A percentile compares a stretch with the other conserved stretches of the same genome.
These are phyloP conservation scores for Phytophthora rubi DNA, from an alignment of 352 stramenopile genomes.

Conservation along the genomic window DNA sequence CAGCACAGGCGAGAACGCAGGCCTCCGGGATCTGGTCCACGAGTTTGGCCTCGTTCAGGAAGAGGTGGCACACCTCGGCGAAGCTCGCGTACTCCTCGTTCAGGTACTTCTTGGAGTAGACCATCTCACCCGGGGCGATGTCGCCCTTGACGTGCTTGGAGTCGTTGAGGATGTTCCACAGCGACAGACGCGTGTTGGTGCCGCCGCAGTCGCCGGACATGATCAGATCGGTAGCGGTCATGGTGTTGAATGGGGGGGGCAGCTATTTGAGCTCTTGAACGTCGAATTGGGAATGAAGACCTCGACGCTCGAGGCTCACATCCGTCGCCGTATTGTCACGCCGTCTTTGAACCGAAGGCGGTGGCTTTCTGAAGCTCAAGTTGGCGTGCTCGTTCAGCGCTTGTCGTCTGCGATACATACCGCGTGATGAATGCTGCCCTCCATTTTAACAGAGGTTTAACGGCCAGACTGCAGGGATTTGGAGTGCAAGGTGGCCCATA, in stretches of 20 bases:
- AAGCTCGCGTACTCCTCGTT: slow-evolving; percentile 85
- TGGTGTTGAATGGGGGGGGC: slow-evolving; percentile 3
- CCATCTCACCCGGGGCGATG: slow-evolving; percentile 72
- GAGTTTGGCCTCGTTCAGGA: slow-evolving; percentile 92
- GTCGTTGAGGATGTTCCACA: slow-evolving; percentile 57
- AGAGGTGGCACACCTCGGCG: slow-evolving; percentile 88
- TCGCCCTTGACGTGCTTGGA: slow-evolving; percentile 48
- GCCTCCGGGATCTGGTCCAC: slow-evolving; percentile 58
- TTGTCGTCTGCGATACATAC: slow-evolving; percentile 24
- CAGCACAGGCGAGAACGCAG: slow-evolving; percentile 77
- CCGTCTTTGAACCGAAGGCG: slow-evolving; percentile 23
- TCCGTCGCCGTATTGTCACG: slow-evolving; percentile 13
- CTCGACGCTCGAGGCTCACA: slow-evolving; percentile 12
- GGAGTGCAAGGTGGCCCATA: slow-evolving; percentile 6
- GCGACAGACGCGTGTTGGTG: slow-evolving; percentile 96
- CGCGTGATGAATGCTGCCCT: background rate
- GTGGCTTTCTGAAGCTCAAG: slow-evolving; percentile 24
- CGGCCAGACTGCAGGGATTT: slow-evolving; percentile 6
- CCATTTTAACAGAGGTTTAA: slow-evolving; percentile 11
- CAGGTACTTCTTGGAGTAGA: slow-evolving; percentile 87
- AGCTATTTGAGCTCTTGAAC: slow-evolving; percentile 23
- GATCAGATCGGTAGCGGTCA: slow-evolving; percentile 57
- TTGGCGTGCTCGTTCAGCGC: slow-evolving; percentile 21
- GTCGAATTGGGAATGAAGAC: slow-evolving; percentile 17
- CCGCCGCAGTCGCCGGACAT: slow-evolving; percentile 96